phyloP scores from a whole-genome alignment of 129 eudicot genomes.

The Pseudognaphalium luteoalbum region DNA sequence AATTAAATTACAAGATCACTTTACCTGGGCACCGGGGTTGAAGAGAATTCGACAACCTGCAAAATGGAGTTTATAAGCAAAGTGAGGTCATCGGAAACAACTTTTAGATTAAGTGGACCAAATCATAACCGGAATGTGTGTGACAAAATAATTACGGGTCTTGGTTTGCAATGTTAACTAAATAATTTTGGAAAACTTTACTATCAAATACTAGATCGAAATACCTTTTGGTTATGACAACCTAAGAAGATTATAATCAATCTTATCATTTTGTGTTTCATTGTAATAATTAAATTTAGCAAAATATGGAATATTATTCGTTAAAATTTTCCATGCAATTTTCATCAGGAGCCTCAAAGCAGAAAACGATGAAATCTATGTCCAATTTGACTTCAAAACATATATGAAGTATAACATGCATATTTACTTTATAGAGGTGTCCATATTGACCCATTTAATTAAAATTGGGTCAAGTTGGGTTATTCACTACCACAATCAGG shows the following conservation, averaged over 20 bases:
- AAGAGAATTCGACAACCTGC: conserved; percentile 83
- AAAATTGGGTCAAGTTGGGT: background rate
- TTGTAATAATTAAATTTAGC: background rate
- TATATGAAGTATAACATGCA: background rate
- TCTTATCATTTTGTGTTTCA: background rate
- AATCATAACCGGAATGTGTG: background rate
- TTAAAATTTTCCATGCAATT: background rate
- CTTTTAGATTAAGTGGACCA: background rate
- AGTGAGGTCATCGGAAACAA: conserved; percentile 16
- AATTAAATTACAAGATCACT: background rate
- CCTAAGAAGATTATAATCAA: background rate
- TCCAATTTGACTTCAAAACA: background rate
- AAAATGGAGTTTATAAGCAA: conserved; percentile 19
- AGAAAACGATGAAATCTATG: background rate
- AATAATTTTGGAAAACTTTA: background rate
- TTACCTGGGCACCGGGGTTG: conserved; percentile 99
- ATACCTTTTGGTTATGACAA: background rate
- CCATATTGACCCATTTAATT: background rate
- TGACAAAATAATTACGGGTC: background rate
- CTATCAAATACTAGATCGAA: background rate
- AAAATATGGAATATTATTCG: background rate
- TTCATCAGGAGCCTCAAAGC: background rate
- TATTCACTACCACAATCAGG: background rate
- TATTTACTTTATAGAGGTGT: background rate
- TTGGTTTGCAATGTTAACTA: background rate